Evolutionary conservation across 805 yeast species (phyloP), one percentile per base, ranked within the genome.

Genomic region (Candida maltosa): DNA sequence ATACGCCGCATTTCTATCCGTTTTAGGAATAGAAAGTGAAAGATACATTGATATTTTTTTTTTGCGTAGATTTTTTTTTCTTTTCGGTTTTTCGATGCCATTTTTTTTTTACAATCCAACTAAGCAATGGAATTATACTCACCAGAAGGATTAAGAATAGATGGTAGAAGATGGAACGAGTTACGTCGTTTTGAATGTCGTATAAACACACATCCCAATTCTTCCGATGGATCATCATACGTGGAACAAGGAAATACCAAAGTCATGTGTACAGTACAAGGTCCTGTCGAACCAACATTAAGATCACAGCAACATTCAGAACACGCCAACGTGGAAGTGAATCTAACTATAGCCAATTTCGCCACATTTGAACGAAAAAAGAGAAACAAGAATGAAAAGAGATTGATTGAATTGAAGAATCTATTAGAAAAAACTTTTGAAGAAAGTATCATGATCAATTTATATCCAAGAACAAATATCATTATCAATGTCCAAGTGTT

Each of bases 161-260:
- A 93, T 56, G 98, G 98, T 2, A 78, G 98, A 49, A 73, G 98
- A 43, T 88, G 93, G 88, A 87, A 91, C 51, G 98, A 93, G 58
- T 70, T 89, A 29, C 79, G 97, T 32, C 73, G 80, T 20, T 86
- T 93, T 51, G 77, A 76, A 25, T 85, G 95, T 53, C 75, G 78
- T 14, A 78, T 87, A 35, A 87, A 87, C 51, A 88, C 97, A 1
- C 97, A 89, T 51, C 87, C 96, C 5, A 77, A 73, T 47, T 75
- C 89, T 1, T 74, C 93, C 2, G 97, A 91, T 60, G 98, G 97
- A 5, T 89, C 97, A 1, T 80, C 97, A 2, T 83, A 82, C 47
- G 79, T 93, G 15, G 93, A 89, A 57, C 94, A 84, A 60, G 98
- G 98, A 20, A 86, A 87, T 45, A 80, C 96, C 29, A 87, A 87